Conservation (phyloP, 2,329 filamentous ascomycete genomes). For the Stachybotrys chartarum region DNA sequence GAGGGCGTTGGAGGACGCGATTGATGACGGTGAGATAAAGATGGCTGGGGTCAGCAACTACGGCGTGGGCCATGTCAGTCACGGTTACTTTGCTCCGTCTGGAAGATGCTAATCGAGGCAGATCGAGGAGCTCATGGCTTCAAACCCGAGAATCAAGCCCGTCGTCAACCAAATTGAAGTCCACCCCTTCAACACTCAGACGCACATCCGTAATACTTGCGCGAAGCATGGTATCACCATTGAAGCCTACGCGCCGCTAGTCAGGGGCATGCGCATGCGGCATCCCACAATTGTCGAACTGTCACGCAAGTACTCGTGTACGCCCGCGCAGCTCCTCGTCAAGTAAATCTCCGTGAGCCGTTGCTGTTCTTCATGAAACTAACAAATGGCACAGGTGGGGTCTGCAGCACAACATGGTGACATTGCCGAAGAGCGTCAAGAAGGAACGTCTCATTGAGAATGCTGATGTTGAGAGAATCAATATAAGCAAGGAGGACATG, state of each 20-base stretch:
- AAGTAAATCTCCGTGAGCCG: constrained; percentile 19
- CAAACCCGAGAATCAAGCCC: constrained; percentile 54
- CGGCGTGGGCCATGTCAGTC: constrained; percentile 62
- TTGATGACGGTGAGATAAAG: constrained; percentile 61
- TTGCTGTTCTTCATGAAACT: background rate
- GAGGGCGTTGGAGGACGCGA: constrained; percentile 70
- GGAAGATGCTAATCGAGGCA: constrained; percentile 15
- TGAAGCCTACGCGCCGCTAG: constrained; percentile 75
- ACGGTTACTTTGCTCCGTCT: background rate
- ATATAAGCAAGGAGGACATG: constrained; percentile 59
- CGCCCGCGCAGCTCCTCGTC: constrained; percentile 66
- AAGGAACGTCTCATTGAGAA: constrained; percentile 59
- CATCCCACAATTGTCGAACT: constrained; percentile 57
- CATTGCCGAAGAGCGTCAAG: constrained; percentile 65
- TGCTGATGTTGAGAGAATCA: constrained; percentile 50
- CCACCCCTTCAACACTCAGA: constrained; percentile 74
- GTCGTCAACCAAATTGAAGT: constrained; percentile 77
- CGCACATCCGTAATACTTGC: constrained; percentile 59
- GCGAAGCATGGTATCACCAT: constrained; percentile 60
- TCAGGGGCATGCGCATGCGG: constrained; percentile 61
- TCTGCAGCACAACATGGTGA: constrained; percentile 65
- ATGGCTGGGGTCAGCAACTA: constrained; percentile 29
- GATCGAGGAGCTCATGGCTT: constrained; percentile 62
- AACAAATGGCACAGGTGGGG: constrained; percentile 50
- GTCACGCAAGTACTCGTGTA: constrained; percentile 61